Evolutionary conservation across 2,329 filamentous ascomycete genomes (phyloP).

Genomic region (Magnaporthiopsis rhizophila): DNA sequence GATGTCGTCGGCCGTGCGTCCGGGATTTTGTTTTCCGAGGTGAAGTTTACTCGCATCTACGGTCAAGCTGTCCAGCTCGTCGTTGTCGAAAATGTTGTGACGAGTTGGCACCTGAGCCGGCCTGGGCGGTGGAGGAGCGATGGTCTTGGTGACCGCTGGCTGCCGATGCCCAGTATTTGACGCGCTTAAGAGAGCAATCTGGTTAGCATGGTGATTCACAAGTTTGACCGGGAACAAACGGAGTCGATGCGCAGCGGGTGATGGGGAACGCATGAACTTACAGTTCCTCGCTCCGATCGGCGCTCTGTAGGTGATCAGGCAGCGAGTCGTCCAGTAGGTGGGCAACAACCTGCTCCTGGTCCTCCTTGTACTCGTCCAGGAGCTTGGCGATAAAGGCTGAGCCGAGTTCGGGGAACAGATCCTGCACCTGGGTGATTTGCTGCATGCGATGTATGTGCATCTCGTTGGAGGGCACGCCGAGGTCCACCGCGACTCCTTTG

Average conservation of each 20-base stretch:
- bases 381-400: slow-evolving; percentile 73
- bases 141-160: slow-evolving; percentile 14
- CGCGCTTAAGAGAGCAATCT: slow-evolving; percentile 10
- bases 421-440: slow-evolving; percentile 82
- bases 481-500: slow-evolving; percentile 39
- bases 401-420: slow-evolving; percentile 83
- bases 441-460: slow-evolving; percentile 77
- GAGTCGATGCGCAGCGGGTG: neutral
- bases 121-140: slow-evolving; percentile 39
- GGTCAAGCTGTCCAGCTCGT: slow-evolving; percentile 66
- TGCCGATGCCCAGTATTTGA: slow-evolving; percentile 14
- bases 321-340: slow-evolving; percentile 74
- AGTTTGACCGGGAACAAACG: neutral
- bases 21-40: slow-evolving; percentile 63
- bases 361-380: slow-evolving; percentile 69
- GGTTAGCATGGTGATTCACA: slow-evolving; percentile 16
- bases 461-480: slow-evolving; percentile 31
- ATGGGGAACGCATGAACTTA: slow-evolving; percentile 25
- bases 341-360: slow-evolving; percentile 71
- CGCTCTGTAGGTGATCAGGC: slow-evolving; percentile 55
- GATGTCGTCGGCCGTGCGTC: slow-evolving; percentile 62
- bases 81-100: slow-evolving; percentile 71
- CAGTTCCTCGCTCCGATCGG: slow-evolving; percentile 59
- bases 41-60: slow-evolving; percentile 62
- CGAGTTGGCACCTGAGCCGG: slow-evolving; percentile 49